These are phyloP conservation scores for Protomyces inouyei DNA, from an alignment of 1,139 yeast species.

Conservation along the genomic window DNA sequence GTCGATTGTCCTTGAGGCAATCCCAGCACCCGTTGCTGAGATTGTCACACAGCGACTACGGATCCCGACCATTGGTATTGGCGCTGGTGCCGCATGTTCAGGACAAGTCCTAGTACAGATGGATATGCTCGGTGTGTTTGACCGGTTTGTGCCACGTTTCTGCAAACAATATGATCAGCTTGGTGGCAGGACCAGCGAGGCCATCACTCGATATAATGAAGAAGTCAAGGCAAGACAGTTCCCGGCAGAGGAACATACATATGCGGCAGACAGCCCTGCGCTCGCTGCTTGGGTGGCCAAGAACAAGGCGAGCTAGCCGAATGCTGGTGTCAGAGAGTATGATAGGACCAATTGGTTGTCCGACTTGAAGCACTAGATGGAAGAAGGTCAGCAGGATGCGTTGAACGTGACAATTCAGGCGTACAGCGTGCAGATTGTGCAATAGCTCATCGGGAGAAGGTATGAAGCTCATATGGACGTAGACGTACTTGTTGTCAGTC, in stretches of 20 bases:
- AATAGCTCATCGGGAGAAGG: slow-evolving; percentile 10
- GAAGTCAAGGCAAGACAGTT: slow-evolving; percentile 57
- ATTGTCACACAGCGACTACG: slow-evolving; percentile 55
- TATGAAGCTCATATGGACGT: slow-evolving; percentile 32
- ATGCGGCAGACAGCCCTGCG: slow-evolving; percentile 36
- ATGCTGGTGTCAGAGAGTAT: slow-evolving; percentile 43
- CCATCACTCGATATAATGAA: slow-evolving; percentile 50
- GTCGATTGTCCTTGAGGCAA: slow-evolving; percentile 72
- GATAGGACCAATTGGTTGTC: slow-evolving; percentile 40
- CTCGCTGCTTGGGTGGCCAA: slow-evolving; percentile 1
- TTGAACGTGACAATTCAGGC: not conserved
- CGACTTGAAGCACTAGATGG: slow-evolving; percentile 36
- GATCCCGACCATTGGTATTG: slow-evolving; percentile 90
- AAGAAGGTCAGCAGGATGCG: slow-evolving; percentile 4
- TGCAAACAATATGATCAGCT: slow-evolving; percentile 64
- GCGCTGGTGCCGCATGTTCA: slow-evolving; percentile 79
- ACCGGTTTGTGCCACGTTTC: slow-evolving; percentile 61
- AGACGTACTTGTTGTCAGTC: slow-evolving; percentile 39
- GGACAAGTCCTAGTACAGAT: slow-evolving; percentile 90
- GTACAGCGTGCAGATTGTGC: slow-evolving; percentile 1
- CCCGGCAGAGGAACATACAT: slow-evolving; percentile 68
- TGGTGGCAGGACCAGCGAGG: slow-evolving; percentile 49
- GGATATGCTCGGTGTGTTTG: slow-evolving; percentile 69
- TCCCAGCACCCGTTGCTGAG: slow-evolving; percentile 70
- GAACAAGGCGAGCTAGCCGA: slow-evolving; percentile 36